Percentiles rank a stretch among this genome's conserved stretches.
These are phyloP conservation scores for Spizellomyces sp. DNA, from an alignment of 192 early-diverging fungal genomes.

Conservation along the genomic window DNA sequence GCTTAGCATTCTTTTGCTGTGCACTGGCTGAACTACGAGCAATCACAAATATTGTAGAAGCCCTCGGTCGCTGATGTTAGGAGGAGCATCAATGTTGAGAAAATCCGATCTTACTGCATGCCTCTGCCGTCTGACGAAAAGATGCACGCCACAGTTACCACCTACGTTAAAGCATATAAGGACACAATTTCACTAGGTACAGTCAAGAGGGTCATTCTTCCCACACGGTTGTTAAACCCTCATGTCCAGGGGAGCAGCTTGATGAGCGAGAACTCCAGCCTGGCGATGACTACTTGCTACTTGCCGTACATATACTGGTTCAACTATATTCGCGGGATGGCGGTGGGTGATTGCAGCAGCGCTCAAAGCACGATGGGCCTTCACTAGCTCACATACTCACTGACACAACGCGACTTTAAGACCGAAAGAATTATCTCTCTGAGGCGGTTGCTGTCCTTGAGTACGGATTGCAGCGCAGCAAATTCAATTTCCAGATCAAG, in stretches of 20 bases:
- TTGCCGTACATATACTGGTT: slow-evolving; percentile 62
- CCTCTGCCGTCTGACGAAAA: neutral
- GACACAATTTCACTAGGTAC: slow-evolving; percentile 28
- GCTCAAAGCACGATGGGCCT: no score
- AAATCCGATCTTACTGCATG: slow-evolving; percentile 12
- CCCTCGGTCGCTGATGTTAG: no score
- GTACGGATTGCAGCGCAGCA: slow-evolving; percentile 71
- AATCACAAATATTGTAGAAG: no score
- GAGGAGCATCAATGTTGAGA: slow-evolving; percentile 12
- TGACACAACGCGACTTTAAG: neutral
- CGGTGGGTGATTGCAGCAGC: no score
- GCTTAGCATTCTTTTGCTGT: no score
- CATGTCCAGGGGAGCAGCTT: slow-evolving; percentile 33
- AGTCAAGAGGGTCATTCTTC: no score
- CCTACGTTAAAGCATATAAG: slow-evolving; percentile 26
- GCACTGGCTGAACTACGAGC: no score
- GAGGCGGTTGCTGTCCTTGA: slow-evolving; percentile 71
- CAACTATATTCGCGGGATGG: slow-evolving; percentile 29
- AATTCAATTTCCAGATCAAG: slow-evolving; percentile 83
- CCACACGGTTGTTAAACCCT: no score
- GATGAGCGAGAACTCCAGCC: slow-evolving; percentile 74
- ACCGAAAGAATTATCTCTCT: slow-evolving; percentile 7
- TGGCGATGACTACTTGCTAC: slow-evolving; percentile 76
- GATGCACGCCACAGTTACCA: neutral
- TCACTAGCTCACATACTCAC: neutral